Conservation (phyloP, 805 yeast genomes). For the Schwanniomyces pseudopolymorphus region DNA sequence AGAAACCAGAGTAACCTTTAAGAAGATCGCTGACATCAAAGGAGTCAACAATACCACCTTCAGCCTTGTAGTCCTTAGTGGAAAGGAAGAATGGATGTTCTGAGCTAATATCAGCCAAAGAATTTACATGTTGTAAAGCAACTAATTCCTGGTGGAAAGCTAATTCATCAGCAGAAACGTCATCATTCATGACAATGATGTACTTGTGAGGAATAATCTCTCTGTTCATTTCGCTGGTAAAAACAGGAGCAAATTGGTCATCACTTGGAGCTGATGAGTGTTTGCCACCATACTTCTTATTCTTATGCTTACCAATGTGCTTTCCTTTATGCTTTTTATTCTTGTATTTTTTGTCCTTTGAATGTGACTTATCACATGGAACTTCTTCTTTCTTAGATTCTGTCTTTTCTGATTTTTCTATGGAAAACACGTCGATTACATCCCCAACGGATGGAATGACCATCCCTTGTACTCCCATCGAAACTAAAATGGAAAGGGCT, state of each 20-base stretch:
- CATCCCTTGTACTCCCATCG: slow-evolving; percentile 45
- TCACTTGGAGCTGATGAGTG: neutral
- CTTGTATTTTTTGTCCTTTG: neutral
- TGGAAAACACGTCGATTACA: slow-evolving; percentile 36
- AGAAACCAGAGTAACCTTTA: slow-evolving; percentile 83
- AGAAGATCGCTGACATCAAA: slow-evolving; percentile 59
- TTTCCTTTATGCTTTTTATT: neutral
- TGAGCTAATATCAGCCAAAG: slow-evolving; percentile 35
- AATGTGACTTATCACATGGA: neutral
- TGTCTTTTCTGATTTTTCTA: slow-evolving; percentile 8
- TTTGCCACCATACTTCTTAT: slow-evolving; percentile 4
- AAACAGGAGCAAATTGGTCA: slow-evolving; percentile 44
- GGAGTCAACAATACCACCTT: slow-evolving; percentile 59
- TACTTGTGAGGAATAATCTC: slow-evolving; percentile 70
- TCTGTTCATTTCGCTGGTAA: slow-evolving; percentile 44
- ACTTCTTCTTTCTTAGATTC: neutral
- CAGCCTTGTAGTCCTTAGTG: slow-evolving; percentile 21
- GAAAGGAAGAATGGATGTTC: slow-evolving; percentile 38
- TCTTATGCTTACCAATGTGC: neutral
- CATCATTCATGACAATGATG: slow-evolving; percentile 80
- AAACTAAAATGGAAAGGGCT: slow-evolving; percentile 42
- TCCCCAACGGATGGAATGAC: slow-evolving; percentile 59
- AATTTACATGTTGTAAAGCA: slow-evolving; percentile 48
- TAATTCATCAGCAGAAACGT: slow-evolving; percentile 50
- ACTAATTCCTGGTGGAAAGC: slow-evolving; percentile 71